Evolutionary conservation across 192 early-diverging fungal species (phyloP).

Genomic region (Backusella westeae): DNA sequence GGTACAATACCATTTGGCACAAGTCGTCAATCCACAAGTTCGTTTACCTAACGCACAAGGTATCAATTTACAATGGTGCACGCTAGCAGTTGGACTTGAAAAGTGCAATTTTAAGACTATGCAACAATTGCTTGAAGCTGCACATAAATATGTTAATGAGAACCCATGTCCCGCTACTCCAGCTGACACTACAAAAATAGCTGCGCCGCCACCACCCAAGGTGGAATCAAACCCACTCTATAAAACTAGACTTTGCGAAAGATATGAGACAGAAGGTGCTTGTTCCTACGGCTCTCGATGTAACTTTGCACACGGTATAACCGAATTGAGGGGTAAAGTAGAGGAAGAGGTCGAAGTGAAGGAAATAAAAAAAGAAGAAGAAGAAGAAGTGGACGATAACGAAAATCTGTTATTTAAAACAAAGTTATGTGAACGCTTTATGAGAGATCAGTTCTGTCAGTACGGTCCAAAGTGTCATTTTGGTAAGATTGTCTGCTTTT

Average conservation of each 20-base stretch:
- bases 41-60: constrained; percentile 67
- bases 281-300: constrained; percentile 72
- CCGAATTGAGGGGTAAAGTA: constrained; percentile 61
- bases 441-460: constrained; percentile 74
- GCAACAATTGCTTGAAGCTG: constrained; percentile 78
- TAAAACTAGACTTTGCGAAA: constrained; percentile 85
- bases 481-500: constrained; percentile 35
- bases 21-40: constrained; percentile 51
- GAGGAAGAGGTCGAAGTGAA: constrained; percentile 23
- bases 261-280: constrained; percentile 72
- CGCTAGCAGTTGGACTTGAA: constrained; percentile 61
- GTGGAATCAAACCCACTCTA: constrained; percentile 58
- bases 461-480: constrained; percentile 89
- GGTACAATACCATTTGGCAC: constrained; percentile 80
- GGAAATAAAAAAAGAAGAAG: constrained; percentile 14
- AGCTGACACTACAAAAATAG: constrained; percentile 32
- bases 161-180: constrained; percentile 7
- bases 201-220: neutral
- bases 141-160: constrained; percentile 33
- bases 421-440: constrained; percentile 76
- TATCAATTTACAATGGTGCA: constrained; percentile 71
- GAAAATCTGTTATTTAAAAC: constrained; percentile 80
- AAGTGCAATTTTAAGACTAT: constrained; percentile 74
- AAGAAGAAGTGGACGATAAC: constrained; percentile 28
- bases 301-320: constrained; percentile 75